Evolutionary conservation across 2,329 filamentous ascomycete genomes (phyloP).

Genomic region (Colletotrichum spinosum): DNA sequence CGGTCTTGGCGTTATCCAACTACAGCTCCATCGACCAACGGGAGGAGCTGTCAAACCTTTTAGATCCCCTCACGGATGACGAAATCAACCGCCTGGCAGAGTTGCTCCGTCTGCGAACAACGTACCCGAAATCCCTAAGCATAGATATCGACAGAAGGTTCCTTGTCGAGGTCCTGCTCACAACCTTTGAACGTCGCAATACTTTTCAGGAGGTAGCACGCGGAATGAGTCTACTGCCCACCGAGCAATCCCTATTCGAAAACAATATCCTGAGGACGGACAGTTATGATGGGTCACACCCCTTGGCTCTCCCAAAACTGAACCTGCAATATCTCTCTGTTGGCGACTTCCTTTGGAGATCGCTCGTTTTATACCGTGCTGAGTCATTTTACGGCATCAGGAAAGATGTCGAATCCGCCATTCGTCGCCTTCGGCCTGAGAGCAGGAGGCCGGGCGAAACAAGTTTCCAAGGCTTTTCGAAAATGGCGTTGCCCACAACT

Average conservation of each 20-base stretch:
- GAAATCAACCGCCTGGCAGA: slow-evolving; percentile 78
- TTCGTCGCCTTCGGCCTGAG: slow-evolving; percentile 83
- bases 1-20: slow-evolving; percentile 92
- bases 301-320: slow-evolving; percentile 91
- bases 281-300: slow-evolving; percentile 85
- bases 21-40: slow-evolving; percentile 88
- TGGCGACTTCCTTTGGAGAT: slow-evolving; percentile 96
- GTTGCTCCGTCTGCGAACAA: slow-evolving; percentile 80
- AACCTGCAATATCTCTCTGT: slow-evolving; percentile 96
- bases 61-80: slow-evolving; percentile 77
- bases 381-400: slow-evolving; percentile 95
- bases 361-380: slow-evolving; percentile 86
- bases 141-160: slow-evolving; percentile 73
- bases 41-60: slow-evolving; percentile 79
- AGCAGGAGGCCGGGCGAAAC: slow-evolving; percentile 72
- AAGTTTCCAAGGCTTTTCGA: slow-evolving; percentile 85
- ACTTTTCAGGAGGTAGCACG: slow-evolving; percentile 85
- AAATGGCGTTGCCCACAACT: slow-evolving; percentile 89
- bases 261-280: slow-evolving; percentile 83
- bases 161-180: slow-evolving; percentile 78
- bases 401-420: slow-evolving; percentile 85
- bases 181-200: slow-evolving; percentile 79
- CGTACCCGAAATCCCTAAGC: slow-evolving; percentile 80
- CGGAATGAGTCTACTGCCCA: slow-evolving; percentile 82
- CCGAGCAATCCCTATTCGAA: slow-evolving; percentile 85